Evolutionary conservation across 768 basidiomycete genomes (phyloP).

Genomic region (Amanita exitialis): DNA sequence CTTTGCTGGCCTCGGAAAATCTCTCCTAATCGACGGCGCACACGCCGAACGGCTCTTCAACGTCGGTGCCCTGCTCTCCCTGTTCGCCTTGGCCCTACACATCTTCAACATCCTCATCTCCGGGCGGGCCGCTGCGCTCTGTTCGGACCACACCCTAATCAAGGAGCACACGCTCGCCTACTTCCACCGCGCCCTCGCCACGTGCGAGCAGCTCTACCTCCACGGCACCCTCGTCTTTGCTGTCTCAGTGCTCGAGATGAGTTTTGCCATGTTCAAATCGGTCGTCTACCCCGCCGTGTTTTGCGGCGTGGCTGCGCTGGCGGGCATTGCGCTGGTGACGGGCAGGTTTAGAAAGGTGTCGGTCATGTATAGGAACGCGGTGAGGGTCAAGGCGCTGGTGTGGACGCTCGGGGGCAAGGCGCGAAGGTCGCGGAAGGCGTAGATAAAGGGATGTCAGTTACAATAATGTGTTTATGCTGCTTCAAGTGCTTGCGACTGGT

Average conservation of each 20-base stretch:
- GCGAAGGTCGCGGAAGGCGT: not conserved
- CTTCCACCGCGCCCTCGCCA: constrained; percentile 17
- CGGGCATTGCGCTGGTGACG: not conserved
- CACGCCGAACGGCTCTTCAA: constrained; percentile 15
- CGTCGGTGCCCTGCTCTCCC: constrained; percentile 21
- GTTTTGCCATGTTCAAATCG: constrained; percentile 20
- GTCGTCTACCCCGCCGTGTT: constrained; percentile 19
- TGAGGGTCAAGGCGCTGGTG: not conserved
- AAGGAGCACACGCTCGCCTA: constrained; percentile 13
- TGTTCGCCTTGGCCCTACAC: constrained; percentile 20
- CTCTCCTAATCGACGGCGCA: constrained; percentile 10
- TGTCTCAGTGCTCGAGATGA: constrained; percentile 16
- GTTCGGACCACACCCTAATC: constrained; percentile 12
- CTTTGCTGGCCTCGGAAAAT: constrained; percentile 17
- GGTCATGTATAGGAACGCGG: not conserved
- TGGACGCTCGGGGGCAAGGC: not conserved
- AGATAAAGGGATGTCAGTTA: too few species aligned
- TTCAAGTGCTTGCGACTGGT: too few species aligned
- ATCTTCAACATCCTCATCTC: constrained; percentile 22
- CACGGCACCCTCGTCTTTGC: constrained; percentile 18
- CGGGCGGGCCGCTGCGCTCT: constrained; percentile 17
- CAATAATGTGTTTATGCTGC: too few species aligned
- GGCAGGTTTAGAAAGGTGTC: constrained; percentile 1
- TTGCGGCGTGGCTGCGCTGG: not conserved
- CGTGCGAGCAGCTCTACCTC: constrained; percentile 23